Base-by-base conservation (phyloP, 2,329 filamentous ascomycete genomes). In the Cladosporium oxysporum region DNA sequence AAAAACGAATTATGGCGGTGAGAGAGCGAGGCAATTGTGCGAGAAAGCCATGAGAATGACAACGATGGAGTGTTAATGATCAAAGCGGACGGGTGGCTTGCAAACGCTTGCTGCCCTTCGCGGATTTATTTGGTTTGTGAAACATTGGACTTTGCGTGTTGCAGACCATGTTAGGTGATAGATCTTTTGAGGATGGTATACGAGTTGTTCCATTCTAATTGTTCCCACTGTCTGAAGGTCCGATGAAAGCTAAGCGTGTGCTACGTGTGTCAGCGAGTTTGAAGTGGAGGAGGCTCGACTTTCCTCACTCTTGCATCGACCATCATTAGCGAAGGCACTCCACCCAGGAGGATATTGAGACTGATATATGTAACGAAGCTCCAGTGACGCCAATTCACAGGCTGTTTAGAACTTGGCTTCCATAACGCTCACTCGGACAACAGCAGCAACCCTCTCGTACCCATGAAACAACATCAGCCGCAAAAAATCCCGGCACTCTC, bases 181-280 rank as follows among this genome's bases (percentile, higher is more conserved):
- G 61, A 63, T 44, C 35, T 63, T 57, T 33, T 41, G 49, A 63
- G 50, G 44, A 47, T 63, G 61, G 61, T 47, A 63, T 47, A 63
- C 50, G 61, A 63, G 6, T 31, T 28, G n/a, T 59, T 33, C 61
- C 50, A 57, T 57, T 47, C 33, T 26, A 35, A 55, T 52, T 21
- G 10, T 47, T 47, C 21, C n/a, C 21, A 47, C 41, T 21, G 41
- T 23, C 41, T 47, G 8, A n/a, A 47, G 41, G 8, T 47, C n/a
- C 21, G 41, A 47, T 47, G 6, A 47, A 47, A 21, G 41, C 41
- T 12, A 47, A 44, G 8, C 18, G 18, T 23, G 41, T 10, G 41
- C 41, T 47, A n/a, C 10, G 2, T n/a, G n/a, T 21, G n/a, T 23
- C n/a, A 47, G 41, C n/a, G 41, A 47, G 8, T 4, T 21, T 21